Evolutionary conservation across 805 yeast species (phyloP), one percentile per base, ranked within the genome.

Genomic region (Metschnikowia kofuensis): DNA sequence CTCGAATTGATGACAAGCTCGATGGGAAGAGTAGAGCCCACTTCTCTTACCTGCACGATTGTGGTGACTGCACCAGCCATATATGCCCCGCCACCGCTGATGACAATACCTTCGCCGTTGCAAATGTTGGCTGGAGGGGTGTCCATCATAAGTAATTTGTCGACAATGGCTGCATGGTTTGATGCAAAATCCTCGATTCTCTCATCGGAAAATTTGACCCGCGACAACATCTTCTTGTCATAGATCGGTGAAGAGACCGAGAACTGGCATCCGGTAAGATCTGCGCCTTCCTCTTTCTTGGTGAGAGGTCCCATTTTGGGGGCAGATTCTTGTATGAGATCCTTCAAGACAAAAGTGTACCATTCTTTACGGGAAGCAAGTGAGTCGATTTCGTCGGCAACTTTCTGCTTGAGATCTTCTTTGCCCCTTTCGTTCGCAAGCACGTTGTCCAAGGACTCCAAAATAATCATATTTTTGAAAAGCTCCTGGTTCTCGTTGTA

Each of bases 41-140:
- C 45, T 41, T 66, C 68, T 43, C 72, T 53, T 8, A 69, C 41
- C 42, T 67, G 71, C 1, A 57, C 58, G 21, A 69, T 58, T 10
- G 62, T 50, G 0, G 66, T 60, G 37, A 69, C 47, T 8, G 70
- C 68, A 4, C 63, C 56, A 2, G 66, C 67, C 28, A 66, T 49
- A 44, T 56, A 56, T 10, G 54, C 53, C 7, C 67, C 65, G 7
- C 69, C 69, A 10, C 65, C 67, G 40, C 62, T 61, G 12, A 69
- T 60, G 1, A 69, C 72, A 31, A 70, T 69, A 12, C 75, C 75
- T 27, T 63, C 59, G 4, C 73, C 74, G 8, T 45, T 46, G 27
- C 59, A 57, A 26, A 65, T 52, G 15, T 57, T 53, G 4, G 47
- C 37, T 2, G 68, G 60, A 5, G 70, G 69, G 4, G 56, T 47